Evolutionary conservation across 163 green algal genomes (phyloP).

Genomic region (Chlamydomonas reinhardtii): DNA sequence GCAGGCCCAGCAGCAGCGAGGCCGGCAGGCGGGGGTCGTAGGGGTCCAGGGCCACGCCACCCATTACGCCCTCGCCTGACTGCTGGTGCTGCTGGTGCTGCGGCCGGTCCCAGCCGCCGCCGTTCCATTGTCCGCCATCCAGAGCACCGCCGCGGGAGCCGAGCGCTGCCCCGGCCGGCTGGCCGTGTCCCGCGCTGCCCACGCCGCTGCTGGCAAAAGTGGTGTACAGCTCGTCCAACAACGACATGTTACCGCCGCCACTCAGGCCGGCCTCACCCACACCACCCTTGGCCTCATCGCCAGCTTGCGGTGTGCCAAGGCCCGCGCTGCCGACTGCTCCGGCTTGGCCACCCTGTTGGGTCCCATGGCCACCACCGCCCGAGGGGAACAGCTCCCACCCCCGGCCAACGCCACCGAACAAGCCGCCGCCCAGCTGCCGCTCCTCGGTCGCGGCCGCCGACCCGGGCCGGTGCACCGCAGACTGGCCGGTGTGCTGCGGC

Average conservation of each 20-base stretch:
- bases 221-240: conserved; percentile 44
- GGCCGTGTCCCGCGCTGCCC: no score
- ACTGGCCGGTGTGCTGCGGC: no score
- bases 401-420: neutral
- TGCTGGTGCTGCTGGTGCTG: neutral
- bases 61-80: no score
- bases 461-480: no score
- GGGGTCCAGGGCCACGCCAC: neutral
- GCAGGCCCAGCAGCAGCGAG: neutral
- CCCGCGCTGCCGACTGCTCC: neutral
- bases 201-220: neutral
- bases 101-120: neutral
- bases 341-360: neutral
- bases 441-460: no score
- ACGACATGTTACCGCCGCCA: conserved; percentile 29
- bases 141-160: no score
- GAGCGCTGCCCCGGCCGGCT: neutral
- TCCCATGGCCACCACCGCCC: neutral
- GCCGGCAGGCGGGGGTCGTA: neutral
- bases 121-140: neutral
- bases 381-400: conserved; percentile 44
- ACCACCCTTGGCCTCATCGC: neutral
- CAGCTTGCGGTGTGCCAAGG: no score
- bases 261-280: neutral
- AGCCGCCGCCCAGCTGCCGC: no score